Percentiles rank a stretch among this genome's conserved stretches.
phyloP scores from a whole-genome alignment of 2,329 filamentous ascomycete genomes.

The Fusarium udum region DNA sequence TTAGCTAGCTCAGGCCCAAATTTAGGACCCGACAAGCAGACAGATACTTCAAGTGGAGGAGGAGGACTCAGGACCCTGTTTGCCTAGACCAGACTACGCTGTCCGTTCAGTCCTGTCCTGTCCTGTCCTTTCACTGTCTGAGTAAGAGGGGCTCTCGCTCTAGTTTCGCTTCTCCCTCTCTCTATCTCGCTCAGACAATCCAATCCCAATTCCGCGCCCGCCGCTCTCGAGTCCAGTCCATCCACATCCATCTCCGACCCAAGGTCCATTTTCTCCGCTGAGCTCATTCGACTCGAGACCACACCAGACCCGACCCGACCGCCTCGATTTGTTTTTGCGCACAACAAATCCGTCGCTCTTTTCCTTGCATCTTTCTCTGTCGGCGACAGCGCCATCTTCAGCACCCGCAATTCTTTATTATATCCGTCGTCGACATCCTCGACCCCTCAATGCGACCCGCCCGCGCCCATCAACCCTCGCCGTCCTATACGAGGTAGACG shows the following conservation, averaged over 20 bases:
- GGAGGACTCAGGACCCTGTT: conserved; percentile 9
- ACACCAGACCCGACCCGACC: conserved; percentile 12
- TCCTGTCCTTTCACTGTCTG: conserved; percentile 1
- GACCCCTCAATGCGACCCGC: conserved; percentile 43
- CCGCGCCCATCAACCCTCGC: conserved; percentile 32
- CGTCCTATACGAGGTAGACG: conserved; percentile 41
- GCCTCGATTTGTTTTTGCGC: conserved; percentile 25
- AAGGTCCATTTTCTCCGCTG: conserved; percentile 39
- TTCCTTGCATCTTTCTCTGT: conserved; percentile 4
- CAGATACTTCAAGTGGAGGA: conserved; percentile 1
- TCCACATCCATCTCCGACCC: conserved; percentile 7
- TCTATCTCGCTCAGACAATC: conserved; percentile 28
- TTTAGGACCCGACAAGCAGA: background rate
- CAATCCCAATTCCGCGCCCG: conserved; percentile 27
- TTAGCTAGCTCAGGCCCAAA: background rate
- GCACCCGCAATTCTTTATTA: background rate
- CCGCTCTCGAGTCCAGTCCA: conserved; percentile 35
- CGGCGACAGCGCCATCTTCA: conserved; percentile 13
- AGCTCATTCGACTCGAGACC: conserved; percentile 21
- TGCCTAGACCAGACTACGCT: background rate
- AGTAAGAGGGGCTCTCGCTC: conserved; percentile 30
- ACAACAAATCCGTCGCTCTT: conserved; percentile 28
- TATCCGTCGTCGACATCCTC: background rate
- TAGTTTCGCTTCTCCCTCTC: background rate
- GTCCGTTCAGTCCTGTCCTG: background rate